Conservation (phyloP, 1,139 yeast genomes). For the Lizanozyma gosingica region DNA sequence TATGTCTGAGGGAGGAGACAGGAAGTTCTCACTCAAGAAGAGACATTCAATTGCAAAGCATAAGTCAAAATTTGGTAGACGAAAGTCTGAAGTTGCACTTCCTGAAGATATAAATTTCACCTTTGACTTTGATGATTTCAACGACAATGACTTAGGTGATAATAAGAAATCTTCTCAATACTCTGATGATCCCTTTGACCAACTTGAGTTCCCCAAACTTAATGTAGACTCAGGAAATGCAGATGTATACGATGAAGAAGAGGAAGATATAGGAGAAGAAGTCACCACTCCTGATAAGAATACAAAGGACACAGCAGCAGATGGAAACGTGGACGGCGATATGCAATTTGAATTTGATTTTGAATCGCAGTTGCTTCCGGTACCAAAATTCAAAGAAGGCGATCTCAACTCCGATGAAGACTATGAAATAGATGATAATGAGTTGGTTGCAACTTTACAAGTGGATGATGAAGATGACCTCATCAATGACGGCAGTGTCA, state of each 20-base stretch:
- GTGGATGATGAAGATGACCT: slow-evolving; percentile 48
- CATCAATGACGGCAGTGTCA: background rate
- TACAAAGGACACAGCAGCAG: slow-evolving; percentile 1
- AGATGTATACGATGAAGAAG: too few relatives aligned
- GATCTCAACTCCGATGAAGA: slow-evolving; percentile 58
- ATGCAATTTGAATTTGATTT: slow-evolving; percentile 28
- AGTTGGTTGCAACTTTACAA: slow-evolving; percentile 57
- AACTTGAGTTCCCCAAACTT: too few relatives aligned
- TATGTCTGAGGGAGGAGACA: background rate
- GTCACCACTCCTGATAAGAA: slow-evolving; percentile 15
- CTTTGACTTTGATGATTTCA: slow-evolving; percentile 44
- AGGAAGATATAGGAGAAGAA: slow-evolving; percentile 71
- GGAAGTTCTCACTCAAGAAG: slow-evolving; percentile 2
- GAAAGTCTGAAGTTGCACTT: slow-evolving; percentile 31
- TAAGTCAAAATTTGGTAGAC: slow-evolving; percentile 25
- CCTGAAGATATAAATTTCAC: slow-evolving; percentile 48
- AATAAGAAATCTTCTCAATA: slow-evolving; percentile 6
- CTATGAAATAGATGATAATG: slow-evolving; percentile 66
- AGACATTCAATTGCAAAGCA: slow-evolving; percentile 5
- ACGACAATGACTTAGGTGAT: slow-evolving; percentile 13
- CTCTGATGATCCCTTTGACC: slow-evolving; percentile 3
- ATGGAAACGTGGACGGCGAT: slow-evolving; percentile 8
- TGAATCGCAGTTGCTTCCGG: slow-evolving; percentile 28
- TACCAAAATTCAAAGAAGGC: slow-evolving; percentile 44
- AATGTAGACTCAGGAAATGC: too few relatives aligned